A percentile compares a stretch with the other conserved stretches of the same genome.
These are phyloP conservation scores for Xylariaceae sp. DNA, from an alignment of 2,329 filamentous ascomycete genomes.

Conservation along the genomic window DNA sequence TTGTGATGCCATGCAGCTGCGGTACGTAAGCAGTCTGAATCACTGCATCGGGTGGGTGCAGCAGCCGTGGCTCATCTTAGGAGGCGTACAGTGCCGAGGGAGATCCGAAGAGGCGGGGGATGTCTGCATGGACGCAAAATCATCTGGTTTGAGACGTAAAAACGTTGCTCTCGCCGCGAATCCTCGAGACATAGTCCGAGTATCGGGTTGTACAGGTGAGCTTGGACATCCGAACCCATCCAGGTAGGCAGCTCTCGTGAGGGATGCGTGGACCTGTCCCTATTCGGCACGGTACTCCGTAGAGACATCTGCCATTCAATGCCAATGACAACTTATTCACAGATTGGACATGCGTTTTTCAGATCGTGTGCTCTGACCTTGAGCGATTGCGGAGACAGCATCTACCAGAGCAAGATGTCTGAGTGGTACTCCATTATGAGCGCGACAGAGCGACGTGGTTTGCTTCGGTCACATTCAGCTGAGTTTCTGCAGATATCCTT, in stretches of 20 bases:
- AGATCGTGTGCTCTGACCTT: background rate
- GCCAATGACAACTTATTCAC: background rate
- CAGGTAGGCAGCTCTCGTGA: background rate
- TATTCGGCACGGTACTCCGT: background rate
- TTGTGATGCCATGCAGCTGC: conserved; percentile 1
- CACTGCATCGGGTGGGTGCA: background rate
- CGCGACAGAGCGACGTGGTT: background rate
- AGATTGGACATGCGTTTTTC: background rate
- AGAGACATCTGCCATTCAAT: background rate
- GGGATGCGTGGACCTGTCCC: too few species aligned
- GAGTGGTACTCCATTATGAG: background rate
- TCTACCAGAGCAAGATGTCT: background rate
- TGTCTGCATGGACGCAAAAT: background rate
- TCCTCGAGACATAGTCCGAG: background rate
- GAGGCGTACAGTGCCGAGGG: background rate
- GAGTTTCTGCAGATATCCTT: conserved; percentile 90
- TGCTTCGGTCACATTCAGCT: conserved; percentile 47
- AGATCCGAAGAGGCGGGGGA: background rate
- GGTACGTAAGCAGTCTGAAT: background rate
- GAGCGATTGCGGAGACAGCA: background rate
- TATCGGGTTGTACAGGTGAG: conserved; percentile 3
- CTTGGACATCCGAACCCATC: conserved; percentile 7
- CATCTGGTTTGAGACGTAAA: background rate
- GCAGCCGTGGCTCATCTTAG: background rate
- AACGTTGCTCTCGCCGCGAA: background rate